Percentiles rank a stretch among this genome's conserved stretches.
These are phyloP conservation scores for Lactifluus pinguis DNA, from an alignment of 768 basidiomycete species.

Conservation along the genomic window DNA sequence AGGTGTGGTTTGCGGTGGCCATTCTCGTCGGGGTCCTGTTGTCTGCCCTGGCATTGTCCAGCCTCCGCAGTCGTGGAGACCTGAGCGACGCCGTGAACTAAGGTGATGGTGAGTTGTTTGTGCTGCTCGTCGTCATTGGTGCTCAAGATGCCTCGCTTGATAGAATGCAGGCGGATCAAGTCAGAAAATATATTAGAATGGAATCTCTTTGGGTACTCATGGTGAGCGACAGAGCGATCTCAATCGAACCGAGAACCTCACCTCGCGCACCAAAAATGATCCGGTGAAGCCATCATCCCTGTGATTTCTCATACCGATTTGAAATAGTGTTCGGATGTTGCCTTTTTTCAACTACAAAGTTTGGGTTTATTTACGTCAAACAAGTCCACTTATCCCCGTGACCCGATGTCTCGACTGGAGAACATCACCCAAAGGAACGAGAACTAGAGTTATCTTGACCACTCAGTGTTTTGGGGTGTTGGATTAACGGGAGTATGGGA, in stretches of 20 bases:
- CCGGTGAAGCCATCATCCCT: neutral
- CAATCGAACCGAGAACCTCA: neutral
- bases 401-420: no score
- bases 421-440: no score
- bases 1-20: neutral
- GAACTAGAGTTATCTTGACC: no score
- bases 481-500: no score
- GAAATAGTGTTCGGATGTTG: neutral
- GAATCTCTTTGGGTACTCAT: no score
- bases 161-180: neutral
- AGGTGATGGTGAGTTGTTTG: neutral
- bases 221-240: neutral
- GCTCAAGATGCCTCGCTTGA: no score
- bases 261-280: no score
- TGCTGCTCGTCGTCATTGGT: no score
- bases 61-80: neutral
- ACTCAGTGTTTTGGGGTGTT: no score
- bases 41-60: neutral
- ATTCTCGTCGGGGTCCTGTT: neutral
- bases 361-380: neutral
- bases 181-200: no score
- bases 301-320: neutral
- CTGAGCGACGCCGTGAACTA: neutral
- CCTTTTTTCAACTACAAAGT: neutral
- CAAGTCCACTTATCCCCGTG: no score